phyloP scores from a whole-genome alignment of 2,329 filamentous ascomycete genomes.

The Colletotrichum spinosum region DNA sequence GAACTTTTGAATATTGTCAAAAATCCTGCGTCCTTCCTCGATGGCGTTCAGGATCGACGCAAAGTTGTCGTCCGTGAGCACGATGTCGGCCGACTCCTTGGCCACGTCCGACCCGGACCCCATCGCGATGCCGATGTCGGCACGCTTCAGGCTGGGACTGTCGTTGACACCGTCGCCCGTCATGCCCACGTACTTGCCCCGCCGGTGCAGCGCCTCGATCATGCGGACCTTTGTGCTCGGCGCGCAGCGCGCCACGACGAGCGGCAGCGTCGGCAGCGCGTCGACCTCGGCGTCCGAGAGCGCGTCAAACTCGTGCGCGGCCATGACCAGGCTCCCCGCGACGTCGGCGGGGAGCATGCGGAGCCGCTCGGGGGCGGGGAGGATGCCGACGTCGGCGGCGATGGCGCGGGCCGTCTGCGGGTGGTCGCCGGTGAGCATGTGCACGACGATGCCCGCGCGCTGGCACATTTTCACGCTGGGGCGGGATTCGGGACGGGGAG shows the following conservation, averaged over 20 bases:
- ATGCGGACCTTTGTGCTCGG: slow-evolving; percentile 79
- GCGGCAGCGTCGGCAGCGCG: slow-evolving; percentile 70
- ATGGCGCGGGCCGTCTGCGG: slow-evolving; percentile 73
- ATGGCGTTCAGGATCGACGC: slow-evolving; percentile 78
- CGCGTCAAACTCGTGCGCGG: slow-evolving; percentile 72
- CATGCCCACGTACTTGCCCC: slow-evolving; percentile 58
- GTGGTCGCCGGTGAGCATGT: slow-evolving; percentile 77
- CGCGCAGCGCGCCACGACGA: slow-evolving; percentile 77
- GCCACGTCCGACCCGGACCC: slow-evolving; percentile 74
- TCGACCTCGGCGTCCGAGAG: slow-evolving; percentile 74
- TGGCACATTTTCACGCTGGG: slow-evolving; percentile 69
- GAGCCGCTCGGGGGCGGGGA: slow-evolving; percentile 48
- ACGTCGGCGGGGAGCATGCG: slow-evolving; percentile 64
- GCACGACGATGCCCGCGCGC: slow-evolving; percentile 71
- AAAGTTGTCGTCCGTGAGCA: slow-evolving; percentile 80
- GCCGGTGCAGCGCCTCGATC: slow-evolving; percentile 78
- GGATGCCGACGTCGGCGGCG: slow-evolving; percentile 70
- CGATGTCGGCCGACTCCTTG: slow-evolving; percentile 74
- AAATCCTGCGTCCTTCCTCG: slow-evolving; percentile 77
- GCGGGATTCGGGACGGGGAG: slow-evolving; percentile 75
- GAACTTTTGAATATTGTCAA: slow-evolving; percentile 83
- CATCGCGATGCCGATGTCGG: slow-evolving; percentile 80
- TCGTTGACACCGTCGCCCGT: slow-evolving; percentile 83
- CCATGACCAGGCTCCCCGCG: slow-evolving; percentile 71
- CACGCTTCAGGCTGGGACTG: slow-evolving; percentile 75